A percentile compares a stretch with the other conserved stretches of the same genome.
These are phyloP conservation scores for Wickerhamomyces bovis DNA, from an alignment of 805 yeast species.

Conservation along the genomic window DNA sequence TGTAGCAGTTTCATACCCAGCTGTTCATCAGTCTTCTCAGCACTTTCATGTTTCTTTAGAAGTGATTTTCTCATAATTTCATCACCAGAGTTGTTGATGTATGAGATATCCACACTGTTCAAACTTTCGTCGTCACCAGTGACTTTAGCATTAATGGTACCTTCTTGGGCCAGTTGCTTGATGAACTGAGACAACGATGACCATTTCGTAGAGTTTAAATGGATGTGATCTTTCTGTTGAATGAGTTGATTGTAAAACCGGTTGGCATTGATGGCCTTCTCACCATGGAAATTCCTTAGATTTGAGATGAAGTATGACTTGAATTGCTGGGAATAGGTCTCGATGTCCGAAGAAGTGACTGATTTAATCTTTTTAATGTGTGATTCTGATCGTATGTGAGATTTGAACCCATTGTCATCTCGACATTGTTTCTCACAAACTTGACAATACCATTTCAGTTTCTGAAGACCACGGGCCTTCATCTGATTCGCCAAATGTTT, in stretches of 20 bases:
- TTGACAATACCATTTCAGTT: constrained; percentile 84
- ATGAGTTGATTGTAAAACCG: constrained; percentile 88
- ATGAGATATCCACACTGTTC: constrained; percentile 41
- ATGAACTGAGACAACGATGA: constrained; percentile 62
- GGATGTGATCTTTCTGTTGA: constrained; percentile 75
- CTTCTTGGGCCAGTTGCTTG: constrained; percentile 49
- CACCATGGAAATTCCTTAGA: constrained; percentile 69
- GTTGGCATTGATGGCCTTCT: constrained; percentile 73
- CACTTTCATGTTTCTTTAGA: constrained; percentile 30
- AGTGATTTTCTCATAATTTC: constrained; percentile 36
- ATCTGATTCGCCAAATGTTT: constrained; percentile 66
- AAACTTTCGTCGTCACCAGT: constrained; percentile 28
- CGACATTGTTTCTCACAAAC: constrained; percentile 90
- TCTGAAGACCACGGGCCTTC: constrained; percentile 81
- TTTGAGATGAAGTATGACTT: constrained; percentile 56
- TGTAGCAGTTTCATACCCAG: constrained; percentile 37
- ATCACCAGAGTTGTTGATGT: constrained; percentile 49
- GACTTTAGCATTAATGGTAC: constrained; percentile 37
- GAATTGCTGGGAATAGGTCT: constrained; percentile 55
- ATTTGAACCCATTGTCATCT: constrained; percentile 92
- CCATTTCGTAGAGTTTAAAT: constrained; percentile 88
- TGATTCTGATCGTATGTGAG: constrained; percentile 78
- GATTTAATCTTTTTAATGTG: constrained; percentile 57
- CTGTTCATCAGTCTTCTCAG: constrained; percentile 40
- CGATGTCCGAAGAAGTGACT: constrained; percentile 43